Conservation (phyloP, 1,139 yeast species). For the Entelexis paramagnoliae region DNA sequence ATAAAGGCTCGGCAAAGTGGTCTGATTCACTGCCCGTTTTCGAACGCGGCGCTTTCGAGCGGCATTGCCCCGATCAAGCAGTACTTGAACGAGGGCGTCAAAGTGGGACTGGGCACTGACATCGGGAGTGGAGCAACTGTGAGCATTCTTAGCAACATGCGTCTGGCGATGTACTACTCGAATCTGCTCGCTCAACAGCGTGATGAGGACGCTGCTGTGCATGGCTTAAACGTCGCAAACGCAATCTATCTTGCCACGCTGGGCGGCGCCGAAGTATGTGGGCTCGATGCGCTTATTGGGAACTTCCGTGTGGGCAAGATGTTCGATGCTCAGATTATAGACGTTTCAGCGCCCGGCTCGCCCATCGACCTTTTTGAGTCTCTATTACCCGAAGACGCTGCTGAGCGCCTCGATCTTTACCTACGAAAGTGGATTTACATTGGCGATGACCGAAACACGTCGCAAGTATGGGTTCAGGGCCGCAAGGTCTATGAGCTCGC, state of each 20-base stretch:
- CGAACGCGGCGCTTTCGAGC: conserved; percentile 77
- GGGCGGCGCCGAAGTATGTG: conserved; percentile 81
- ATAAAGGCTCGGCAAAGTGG: conserved; percentile 52
- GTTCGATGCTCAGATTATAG: conserved; percentile 77
- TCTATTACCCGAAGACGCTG: conserved; percentile 36
- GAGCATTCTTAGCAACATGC: conserved; percentile 63
- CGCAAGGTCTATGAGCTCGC: conserved; percentile 34
- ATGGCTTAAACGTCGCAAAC: conserved; percentile 55
- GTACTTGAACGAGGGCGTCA: conserved; percentile 54
- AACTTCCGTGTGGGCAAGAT: conserved; percentile 63
- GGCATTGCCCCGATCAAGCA: conserved; percentile 83
- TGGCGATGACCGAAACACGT: conserved; percentile 87
- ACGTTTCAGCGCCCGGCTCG: conserved; percentile 43
- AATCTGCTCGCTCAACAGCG: conserved; percentile 68
- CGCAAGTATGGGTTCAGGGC: conserved; percentile 77
- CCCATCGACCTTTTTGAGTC: conserved; percentile 67
- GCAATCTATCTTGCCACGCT: conserved; percentile 72
- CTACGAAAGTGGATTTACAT: conserved; percentile 87
- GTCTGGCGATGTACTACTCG: conserved; percentile 72
- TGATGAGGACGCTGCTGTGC: conserved; percentile 31
- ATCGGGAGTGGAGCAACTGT: conserved; percentile 86
- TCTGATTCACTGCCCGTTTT: conserved; percentile 86
- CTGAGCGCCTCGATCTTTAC: conserved; percentile 41
- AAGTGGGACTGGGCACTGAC: conserved; percentile 84
- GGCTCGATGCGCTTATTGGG: conserved; percentile 51